Conservation (phyloP, 371 early-diverging fungal genomes). For the Mortierella sp. region DNA sequence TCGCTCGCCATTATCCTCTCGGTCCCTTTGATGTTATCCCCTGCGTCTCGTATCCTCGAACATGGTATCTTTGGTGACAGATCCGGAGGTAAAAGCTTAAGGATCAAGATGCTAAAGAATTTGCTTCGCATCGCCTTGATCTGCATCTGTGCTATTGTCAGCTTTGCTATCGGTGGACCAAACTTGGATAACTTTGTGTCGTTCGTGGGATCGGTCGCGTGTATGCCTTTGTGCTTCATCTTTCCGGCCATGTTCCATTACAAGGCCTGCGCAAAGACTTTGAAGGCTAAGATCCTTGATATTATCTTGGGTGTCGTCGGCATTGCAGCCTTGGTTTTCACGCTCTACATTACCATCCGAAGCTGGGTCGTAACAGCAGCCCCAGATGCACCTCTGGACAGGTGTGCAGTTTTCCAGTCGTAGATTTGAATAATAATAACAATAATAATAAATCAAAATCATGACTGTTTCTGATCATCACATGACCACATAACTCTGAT, state of each 20-base stretch:
- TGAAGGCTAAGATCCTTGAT: conserved; percentile 62
- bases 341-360: conserved; percentile 78
- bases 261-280: conserved; percentile 62
- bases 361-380: conserved; percentile 65
- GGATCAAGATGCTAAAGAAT: conserved; percentile 79
- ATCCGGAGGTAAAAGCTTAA: conserved; percentile 49
- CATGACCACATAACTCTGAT: neutral
- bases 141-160: conserved; percentile 65
- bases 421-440: neutral
- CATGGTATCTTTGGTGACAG: conserved; percentile 62
- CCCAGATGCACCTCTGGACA: conserved; percentile 40
- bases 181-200: conserved; percentile 82
- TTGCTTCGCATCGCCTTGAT: conserved; percentile 64
- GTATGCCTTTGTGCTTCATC: conserved; percentile 75
- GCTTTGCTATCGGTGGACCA: conserved; percentile 71
- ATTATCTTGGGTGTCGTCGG: conserved; percentile 79
- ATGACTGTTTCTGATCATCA: conserved; percentile 6
- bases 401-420: conserved; percentile 41
- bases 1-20: conserved; percentile 80
- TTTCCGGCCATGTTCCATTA: conserved; percentile 83
- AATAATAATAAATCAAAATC: neutral
- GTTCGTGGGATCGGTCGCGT: conserved; percentile 66
- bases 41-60: conserved; percentile 80
- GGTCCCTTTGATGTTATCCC: conserved; percentile 78
- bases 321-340: conserved; percentile 79